Conservation (phyloP, 352 stramenopile genomes). For the Peronospora farinosa region DNA sequence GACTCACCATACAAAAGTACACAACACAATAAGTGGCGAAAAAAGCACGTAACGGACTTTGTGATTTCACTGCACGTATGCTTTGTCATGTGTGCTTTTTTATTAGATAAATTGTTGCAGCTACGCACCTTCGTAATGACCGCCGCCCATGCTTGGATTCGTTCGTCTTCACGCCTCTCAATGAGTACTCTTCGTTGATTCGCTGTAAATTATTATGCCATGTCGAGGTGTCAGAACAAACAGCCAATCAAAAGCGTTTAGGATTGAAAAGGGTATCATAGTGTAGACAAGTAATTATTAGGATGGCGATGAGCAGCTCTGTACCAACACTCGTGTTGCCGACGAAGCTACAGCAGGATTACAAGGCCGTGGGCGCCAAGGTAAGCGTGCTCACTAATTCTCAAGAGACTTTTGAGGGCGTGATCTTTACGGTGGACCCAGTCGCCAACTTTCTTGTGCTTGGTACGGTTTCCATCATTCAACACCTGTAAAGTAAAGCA, state of each 20-base stretch:
- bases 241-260: too few species aligned
- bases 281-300: constrained; percentile 4
- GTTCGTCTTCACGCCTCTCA: constrained; percentile 14
- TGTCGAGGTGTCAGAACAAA: too few species aligned
- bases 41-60: neutral
- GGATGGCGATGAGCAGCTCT: constrained; percentile 39
- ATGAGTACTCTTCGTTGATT: constrained; percentile 9
- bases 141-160: constrained; percentile 50
- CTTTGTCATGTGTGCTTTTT: too few species aligned
- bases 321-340: constrained; percentile 36
- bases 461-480: constrained; percentile 26
- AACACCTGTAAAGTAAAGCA: constrained; percentile 3
- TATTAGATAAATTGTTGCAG: too few species aligned
- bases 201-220: constrained; percentile 5
- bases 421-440: constrained; percentile 75
- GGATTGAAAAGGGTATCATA: neutral
- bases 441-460: constrained; percentile 77
- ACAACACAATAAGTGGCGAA: neutral
- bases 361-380: constrained; percentile 50
- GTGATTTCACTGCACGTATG: too few species aligned
- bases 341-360: constrained; percentile 55
- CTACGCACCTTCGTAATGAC: constrained; percentile 59
- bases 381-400: constrained; percentile 51
- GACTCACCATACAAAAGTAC: neutral
- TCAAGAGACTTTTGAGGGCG: constrained; percentile 54